These are phyloP conservation scores for Talaromyces atroroseus DNA, from an alignment of 2,329 filamentous ascomycete species.

Conservation along the genomic window DNA sequence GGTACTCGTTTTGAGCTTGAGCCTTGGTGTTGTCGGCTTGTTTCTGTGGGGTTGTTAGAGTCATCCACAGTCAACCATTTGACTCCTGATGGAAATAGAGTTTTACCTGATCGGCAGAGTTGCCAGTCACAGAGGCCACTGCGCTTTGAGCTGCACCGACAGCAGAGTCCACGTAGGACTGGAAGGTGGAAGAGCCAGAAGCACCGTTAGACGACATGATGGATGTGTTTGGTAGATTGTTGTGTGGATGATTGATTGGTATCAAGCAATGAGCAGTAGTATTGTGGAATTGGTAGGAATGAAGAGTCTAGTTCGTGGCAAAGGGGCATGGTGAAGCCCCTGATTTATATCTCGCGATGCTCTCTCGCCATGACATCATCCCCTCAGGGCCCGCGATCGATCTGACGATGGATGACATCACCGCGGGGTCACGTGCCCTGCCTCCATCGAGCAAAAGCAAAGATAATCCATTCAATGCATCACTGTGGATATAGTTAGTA, in stretches of 20 bases:
- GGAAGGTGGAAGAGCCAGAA: constrained; percentile 62
- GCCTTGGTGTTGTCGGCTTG: constrained; percentile 62
- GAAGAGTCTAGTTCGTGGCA: neutral
- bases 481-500: neutral
- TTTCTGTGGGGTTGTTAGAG: constrained; percentile 30
- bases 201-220: constrained; percentile 22
- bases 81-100: neutral
- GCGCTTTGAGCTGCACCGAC: constrained; percentile 67
- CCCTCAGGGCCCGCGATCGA: neutral
- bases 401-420: neutral
- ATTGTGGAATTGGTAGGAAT: neutral
- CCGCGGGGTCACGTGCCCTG: neutral
- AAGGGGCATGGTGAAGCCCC: neutral
- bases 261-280: neutral
- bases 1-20: constrained; percentile 61
- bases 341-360: neutral
- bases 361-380: neutral
- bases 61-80: neutral
- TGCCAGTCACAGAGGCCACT: constrained; percentile 69
- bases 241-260: neutral
- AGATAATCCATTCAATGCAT: neutral
- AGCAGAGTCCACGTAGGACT: constrained; percentile 70
- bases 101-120: constrained; percentile 58
- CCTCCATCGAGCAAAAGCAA: neutral
- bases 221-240: neutral